These are phyloP conservation scores for Sugiyamaella americana DNA, from an alignment of 805 yeast species.

Conservation along the genomic window DNA sequence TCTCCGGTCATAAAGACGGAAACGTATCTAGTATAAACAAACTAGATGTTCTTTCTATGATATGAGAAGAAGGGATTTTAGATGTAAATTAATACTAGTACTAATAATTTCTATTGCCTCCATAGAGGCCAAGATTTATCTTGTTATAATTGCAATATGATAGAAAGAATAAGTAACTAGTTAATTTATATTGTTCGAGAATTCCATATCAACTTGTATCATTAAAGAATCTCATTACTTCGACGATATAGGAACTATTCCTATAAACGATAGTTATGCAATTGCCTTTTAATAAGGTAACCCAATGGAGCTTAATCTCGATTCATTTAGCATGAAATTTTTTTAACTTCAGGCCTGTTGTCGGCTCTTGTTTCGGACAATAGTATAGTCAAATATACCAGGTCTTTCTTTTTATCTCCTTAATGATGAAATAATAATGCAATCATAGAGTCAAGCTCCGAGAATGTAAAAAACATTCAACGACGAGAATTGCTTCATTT, in stretches of 20 bases:
- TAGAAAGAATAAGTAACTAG: too few relatives aligned
- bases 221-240: slow-evolving; percentile 9
- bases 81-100: slow-evolving; percentile 3
- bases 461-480: slow-evolving; percentile 16
- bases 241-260: slow-evolving; percentile 15
- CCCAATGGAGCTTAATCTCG: slow-evolving; percentile 35
- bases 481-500: slow-evolving; percentile 21
- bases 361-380: slow-evolving; percentile 12
- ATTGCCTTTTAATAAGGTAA: slow-evolving; percentile 26
- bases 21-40: slow-evolving; percentile 21
- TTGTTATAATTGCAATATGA: slow-evolving; percentile 12
- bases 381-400: slow-evolving; percentile 27
- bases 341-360: slow-evolving; percentile 14
- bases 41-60: neutral
- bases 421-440: slow-evolving; percentile 27
- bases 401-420: slow-evolving; percentile 11
- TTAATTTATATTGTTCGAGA: too few relatives aligned
- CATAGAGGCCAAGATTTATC: slow-evolving; percentile 13
- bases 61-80: slow-evolving; percentile 5
- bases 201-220: slow-evolving; percentile 1
- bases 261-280: slow-evolving; percentile 30
- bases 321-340: slow-evolving; percentile 5
- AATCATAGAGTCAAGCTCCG: slow-evolving; percentile 35
- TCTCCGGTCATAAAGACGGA: slow-evolving; percentile 32
- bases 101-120: slow-evolving; percentile 3